Percentiles rank a stretch among this genome's conserved stretches.
Conservation (phyloP, 2,329 filamentous ascomycete species). For the Colletotrichum theobromicola region DNA sequence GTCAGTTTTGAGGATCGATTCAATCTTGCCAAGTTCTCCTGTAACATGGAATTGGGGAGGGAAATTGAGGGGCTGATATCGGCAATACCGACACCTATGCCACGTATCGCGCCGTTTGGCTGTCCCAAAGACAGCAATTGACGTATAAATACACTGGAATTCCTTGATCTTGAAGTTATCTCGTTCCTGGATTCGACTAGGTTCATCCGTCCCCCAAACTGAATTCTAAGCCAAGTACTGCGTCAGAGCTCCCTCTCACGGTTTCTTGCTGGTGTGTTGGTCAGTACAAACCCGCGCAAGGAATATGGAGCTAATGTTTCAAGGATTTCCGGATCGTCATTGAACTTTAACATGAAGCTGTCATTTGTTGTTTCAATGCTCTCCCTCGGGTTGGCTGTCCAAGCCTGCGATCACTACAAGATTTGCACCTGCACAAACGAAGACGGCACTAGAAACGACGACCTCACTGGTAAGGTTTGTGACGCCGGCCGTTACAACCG, state of each 20-base stretch:
- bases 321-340: neutral
- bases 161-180: neutral
- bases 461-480: neutral
- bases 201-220: neutral
- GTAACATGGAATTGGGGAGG: neutral
- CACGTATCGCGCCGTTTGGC: neutral
- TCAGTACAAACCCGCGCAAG: neutral
- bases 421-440: neutral
- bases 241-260: neutral
- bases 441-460: neutral
- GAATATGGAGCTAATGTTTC: neutral
- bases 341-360: neutral
- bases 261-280: neutral
- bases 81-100: neutral
- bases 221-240: neutral
- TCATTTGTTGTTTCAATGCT: neutral
- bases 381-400: neutral
- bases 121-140: neutral
- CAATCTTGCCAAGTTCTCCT: neutral
- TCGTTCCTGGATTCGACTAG: neutral
- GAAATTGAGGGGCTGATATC: neutral
- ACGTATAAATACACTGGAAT: neutral
- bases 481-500: neutral
- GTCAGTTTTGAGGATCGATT: neutral
- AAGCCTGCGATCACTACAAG: neutral